Evolutionary conservation across 768 basidiomycete genomes (phyloP).

Genomic region (Hygrophorus russula): DNA sequence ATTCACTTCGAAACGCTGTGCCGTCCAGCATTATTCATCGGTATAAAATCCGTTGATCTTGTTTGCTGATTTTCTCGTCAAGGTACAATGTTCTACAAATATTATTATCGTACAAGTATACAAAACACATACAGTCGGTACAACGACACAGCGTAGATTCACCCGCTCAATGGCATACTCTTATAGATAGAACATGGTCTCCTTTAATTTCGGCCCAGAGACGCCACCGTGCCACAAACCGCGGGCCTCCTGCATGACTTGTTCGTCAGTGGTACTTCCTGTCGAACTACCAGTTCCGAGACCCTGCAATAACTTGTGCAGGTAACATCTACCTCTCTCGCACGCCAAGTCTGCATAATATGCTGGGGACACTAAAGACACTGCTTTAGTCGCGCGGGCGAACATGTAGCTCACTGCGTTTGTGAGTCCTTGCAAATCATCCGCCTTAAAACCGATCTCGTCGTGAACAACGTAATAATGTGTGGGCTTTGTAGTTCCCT

Average conservation of each 20-base stretch:
- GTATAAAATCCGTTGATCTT: no score
- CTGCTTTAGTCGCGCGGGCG: slow-evolving; percentile 79
- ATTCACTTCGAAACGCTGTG: no score
- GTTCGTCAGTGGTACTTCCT: slow-evolving; percentile 31
- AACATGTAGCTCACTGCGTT: slow-evolving; percentile 70
- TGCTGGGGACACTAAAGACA: slow-evolving; percentile 71
- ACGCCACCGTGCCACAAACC: slow-evolving; percentile 49
- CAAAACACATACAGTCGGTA: neutral
- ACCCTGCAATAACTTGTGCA: slow-evolving; percentile 62
- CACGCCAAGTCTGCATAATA: slow-evolving; percentile 71
- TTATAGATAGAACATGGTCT: slow-evolving; percentile 72
- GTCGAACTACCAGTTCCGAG: slow-evolving; percentile 21
- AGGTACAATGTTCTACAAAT: no score
- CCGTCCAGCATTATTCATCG: no score
- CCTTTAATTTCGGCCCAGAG: slow-evolving; percentile 33
- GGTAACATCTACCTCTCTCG: slow-evolving; percentile 58
- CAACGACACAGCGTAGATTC: no score
- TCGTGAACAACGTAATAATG: slow-evolving; percentile 81
- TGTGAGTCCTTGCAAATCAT: slow-evolving; percentile 60
- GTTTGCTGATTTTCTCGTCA: no score
- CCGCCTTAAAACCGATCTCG: slow-evolving; percentile 57
- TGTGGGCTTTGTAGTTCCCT: slow-evolving; percentile 64
- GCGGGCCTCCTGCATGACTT: slow-evolving; percentile 42
- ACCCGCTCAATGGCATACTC: no score
- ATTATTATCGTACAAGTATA: neutral